Base-by-base conservation (phyloP, 1,284 basidiomycete species). In the Ustilago lituana region DNA sequence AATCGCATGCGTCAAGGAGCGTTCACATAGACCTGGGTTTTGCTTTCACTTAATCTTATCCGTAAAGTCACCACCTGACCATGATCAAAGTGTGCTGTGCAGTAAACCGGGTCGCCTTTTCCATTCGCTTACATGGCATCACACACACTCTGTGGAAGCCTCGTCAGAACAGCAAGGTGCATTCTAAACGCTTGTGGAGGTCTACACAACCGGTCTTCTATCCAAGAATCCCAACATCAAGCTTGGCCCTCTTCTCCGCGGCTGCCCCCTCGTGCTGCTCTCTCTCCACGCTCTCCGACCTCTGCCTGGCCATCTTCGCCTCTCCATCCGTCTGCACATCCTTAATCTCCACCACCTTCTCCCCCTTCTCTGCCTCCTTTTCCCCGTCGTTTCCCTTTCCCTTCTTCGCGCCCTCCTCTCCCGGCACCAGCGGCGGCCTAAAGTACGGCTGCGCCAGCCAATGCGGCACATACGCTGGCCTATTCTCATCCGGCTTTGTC, bases 391-490 rank as follows among this genome's bases (percentile, higher is more conserved):
- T 32, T 14, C n/a, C 22, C 32, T 39, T 50, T 7, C 41, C 33
- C 20, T 35, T 51, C 12, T 39, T 32, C n/a, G 20, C 44, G 22
- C 36, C 17, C 26, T 45, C 24, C 17, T 45, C 57, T 1, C 40
- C 54, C 5, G 40, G 15, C 32, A 65, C 50, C 27, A 74, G 39
- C 7, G 69, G 69, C 3, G 88, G 86, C 17, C 91, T 85, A 78
- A 92, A 89, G 78, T 93, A 92, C 1, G 93, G 93, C 81, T 96
- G 93, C 9, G 89, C 88, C 11, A 91, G 85, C 91, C 91, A 94
- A 72, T 90, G 88, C 0, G 93, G 93, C 19, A 94, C 85, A 1
- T 87, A 80, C 43, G 86, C 85, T 37, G 83, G 83, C 0, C 84
- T 82, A 3, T 81, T 78, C 4, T 35, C 36, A 3, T 78, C 72